Conservation (phyloP, 2,329 filamentous ascomycete species). For the Colletotrichum sp. region DNA sequence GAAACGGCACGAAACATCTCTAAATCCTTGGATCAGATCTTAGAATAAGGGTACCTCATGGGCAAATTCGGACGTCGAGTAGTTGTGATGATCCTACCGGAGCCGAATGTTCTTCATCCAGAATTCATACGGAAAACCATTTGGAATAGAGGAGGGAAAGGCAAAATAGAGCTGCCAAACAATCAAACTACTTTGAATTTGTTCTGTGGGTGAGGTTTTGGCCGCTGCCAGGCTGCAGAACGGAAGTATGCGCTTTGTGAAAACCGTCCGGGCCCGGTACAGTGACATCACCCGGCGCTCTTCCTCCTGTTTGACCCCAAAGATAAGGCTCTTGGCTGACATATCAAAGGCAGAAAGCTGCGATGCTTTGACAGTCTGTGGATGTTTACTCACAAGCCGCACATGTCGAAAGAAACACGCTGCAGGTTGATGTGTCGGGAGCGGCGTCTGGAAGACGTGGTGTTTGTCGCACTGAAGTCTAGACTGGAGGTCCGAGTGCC, state of each 20-base stretch:
- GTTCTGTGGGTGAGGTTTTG: background rate
- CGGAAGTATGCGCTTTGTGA: background rate
- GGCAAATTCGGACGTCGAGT: background rate
- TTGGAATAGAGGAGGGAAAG: background rate
- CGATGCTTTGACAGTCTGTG: conserved; percentile 5
- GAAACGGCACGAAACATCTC: background rate
- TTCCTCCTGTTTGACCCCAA: background rate
- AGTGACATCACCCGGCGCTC: background rate
- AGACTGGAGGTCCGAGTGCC: background rate
- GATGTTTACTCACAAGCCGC: background rate
- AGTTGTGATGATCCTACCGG: background rate
- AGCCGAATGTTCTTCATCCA: background rate
- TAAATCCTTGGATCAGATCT: background rate
- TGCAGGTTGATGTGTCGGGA: background rate
- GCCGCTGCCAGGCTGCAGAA: background rate
- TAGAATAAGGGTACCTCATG: background rate
- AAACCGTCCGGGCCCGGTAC: background rate
- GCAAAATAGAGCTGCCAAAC: background rate
- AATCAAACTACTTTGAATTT: background rate
- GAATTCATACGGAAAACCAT: background rate
- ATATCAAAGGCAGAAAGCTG: background rate
- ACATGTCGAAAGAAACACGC: background rate
- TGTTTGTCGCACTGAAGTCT: background rate
- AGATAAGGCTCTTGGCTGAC: background rate
- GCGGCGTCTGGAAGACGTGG: background rate